Base-by-base conservation (phyloP, 352 stramenopile species). In the Phytophthora aleatoria region DNA sequence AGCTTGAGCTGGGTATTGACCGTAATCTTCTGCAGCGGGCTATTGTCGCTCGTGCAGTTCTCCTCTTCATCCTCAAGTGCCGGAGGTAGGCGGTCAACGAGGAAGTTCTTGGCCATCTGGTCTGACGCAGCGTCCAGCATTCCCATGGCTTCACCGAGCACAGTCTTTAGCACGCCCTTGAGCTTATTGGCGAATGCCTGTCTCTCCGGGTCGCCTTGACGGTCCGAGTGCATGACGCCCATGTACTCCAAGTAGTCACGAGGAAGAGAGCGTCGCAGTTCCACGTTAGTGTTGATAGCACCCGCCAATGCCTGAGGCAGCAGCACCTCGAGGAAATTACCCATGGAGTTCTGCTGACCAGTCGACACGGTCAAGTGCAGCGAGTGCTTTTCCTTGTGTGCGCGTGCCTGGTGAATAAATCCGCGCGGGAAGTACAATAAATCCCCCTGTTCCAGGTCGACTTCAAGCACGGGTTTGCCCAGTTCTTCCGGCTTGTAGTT, bases 381-480 rank as follows among this genome's bases (percentile, higher is more conserved):
- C 26, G 90, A 97, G 56, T 90, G 67, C 20, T 59, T 79, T 41
- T 93, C 79, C 35, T 76, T 70, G 28, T 74, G 61, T 24, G 81
- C 76, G 3, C 74, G 68, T 20, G 91, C 91, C 50, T 97, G 85
- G 56, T 97, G 91, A 50, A 96, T 92, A 59, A 93, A 97, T 27
- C 91, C 91, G 13, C 91, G 79, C 10, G 91, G 91, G 42, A 97
- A 92, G 71, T 97, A 97, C n/a, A 97, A 73, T 71, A 97, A 52
- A 54, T 97, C 90, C 10, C 91, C 91, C 53, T 90, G 57, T 64
- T 92, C 78, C 39, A 97, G 71, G 50, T 91, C 81, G 28, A 91
- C 73, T 56, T 97, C 87, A 7, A 97, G 67, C 20, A 89, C 54
- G 9, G 89, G 88, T 64, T 89, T 84, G 27, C 79, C 84, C 15